phyloP scores from a whole-genome alignment of 306 rosid genomes.

The Vachellia collinsii region DNA sequence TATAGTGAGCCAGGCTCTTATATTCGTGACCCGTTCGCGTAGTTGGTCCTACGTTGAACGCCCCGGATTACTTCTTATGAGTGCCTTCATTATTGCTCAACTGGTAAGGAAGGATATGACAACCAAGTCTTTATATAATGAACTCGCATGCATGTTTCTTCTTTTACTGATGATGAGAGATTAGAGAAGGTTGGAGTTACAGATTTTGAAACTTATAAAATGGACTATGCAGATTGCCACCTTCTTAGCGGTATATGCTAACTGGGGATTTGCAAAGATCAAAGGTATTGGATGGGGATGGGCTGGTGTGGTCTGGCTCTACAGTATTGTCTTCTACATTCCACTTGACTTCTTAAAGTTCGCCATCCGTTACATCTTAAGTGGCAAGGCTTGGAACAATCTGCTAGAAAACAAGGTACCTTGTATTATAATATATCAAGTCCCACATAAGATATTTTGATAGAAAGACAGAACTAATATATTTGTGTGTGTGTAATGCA shows the following conservation, averaged over 20 bases:
- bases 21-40: slow-evolving; percentile 92
- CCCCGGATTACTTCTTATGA: slow-evolving; percentile 70
- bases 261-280: slow-evolving; percentile 88
- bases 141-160: slow-evolving; percentile 3
- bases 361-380: slow-evolving; percentile 75
- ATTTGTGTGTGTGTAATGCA: neutral
- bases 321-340: slow-evolving; percentile 76
- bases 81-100: slow-evolving; percentile 78
- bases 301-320: slow-evolving; percentile 98
- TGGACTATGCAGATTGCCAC: slow-evolving; percentile 74
- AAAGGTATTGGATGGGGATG: slow-evolving; percentile 94
- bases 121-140: neutral
- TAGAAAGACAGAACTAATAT: neutral
- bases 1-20: slow-evolving; percentile 96
- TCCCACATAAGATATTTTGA: too few species aligned
- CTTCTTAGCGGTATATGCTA: slow-evolving; percentile 82
- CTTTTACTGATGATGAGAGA: neutral
- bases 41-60: slow-evolving; percentile 92
- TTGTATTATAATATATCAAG: neutral
- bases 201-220: slow-evolving; percentile 18
- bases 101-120: slow-evolving; percentile 56
- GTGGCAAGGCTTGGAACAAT: slow-evolving; percentile 95
- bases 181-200: neutral
- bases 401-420: slow-evolving; percentile 84
- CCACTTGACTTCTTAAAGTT: slow-evolving; percentile 88